Percentiles rank a stretch among this genome's conserved stretches.
Conservation (phyloP, 768 basidiomycete species). For the Suillus subaureus region DNA sequence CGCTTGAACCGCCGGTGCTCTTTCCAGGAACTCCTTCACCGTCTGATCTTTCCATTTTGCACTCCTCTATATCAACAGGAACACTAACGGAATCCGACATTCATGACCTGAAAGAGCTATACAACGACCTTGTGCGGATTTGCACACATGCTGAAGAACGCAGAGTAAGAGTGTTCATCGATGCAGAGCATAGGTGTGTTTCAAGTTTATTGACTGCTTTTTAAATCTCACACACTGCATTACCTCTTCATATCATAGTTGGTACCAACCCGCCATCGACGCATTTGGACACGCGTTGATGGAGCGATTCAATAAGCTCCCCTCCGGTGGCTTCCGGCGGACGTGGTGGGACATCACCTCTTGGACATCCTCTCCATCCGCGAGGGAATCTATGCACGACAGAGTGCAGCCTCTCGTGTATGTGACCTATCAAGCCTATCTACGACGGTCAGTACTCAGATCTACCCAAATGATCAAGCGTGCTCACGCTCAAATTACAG, state of each 20-base stretch:
- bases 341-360: not conserved
- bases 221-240: not conserved
- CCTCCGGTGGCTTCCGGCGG: slow-evolving; percentile 3
- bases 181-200: slow-evolving; percentile 78
- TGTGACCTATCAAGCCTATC: slow-evolving; percentile 88
- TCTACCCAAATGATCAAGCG: not conserved
- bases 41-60: slow-evolving; percentile 60
- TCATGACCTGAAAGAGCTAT: slow-evolving; percentile 57
- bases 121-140: slow-evolving; percentile 62
- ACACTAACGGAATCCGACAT: slow-evolving; percentile 59
- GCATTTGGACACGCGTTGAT: slow-evolving; percentile 75
- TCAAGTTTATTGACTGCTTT: not conserved
- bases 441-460: slow-evolving; percentile 56
- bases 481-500: slow-evolving; percentile 35
- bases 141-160: slow-evolving; percentile 62
- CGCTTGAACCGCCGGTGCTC: slow-evolving; percentile 38
- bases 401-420: slow-evolving; percentile 73
- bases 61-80: slow-evolving; percentile 19
- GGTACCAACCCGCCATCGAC: slow-evolving; percentile 82
- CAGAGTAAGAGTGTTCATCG: slow-evolving; percentile 73
- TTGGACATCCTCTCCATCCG: not conserved
- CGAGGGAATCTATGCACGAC: not conserved
- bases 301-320: slow-evolving; percentile 67
- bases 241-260: slow-evolving; percentile 35
- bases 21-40: slow-evolving; percentile 72